A percentile compares a stretch with the other conserved stretches of the same genome.
phyloP scores from a whole-genome alignment of 306 rosid genomes.

The Gillenia trifoliata region DNA sequence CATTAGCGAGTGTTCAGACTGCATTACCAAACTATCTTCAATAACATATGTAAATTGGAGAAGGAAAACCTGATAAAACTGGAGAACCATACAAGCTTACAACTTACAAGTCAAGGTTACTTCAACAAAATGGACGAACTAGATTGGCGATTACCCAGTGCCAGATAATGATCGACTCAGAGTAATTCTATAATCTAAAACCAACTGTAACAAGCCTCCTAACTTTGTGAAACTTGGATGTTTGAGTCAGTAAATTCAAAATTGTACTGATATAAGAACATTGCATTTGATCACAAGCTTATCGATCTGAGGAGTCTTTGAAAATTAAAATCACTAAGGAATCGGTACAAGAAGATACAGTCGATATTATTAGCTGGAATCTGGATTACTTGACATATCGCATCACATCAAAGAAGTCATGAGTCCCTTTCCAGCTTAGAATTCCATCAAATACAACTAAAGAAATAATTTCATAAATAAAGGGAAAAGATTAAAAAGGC shows the following conservation, averaged over 20 bases:
- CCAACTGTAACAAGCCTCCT: neutral
- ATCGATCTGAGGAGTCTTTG: neutral
- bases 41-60: neutral
- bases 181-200: neutral
- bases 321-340: neutral
- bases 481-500: conserved; percentile 14
- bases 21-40: neutral
- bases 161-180: neutral
- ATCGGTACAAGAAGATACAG: neutral
- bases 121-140: conserved; percentile 3
- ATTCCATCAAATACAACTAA: neutral
- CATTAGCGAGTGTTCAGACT: neutral
- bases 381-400: neutral
- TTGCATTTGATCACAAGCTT: neutral
- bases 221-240: neutral
- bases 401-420: neutral
- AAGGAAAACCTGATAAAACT: neutral
- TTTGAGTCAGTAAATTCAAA: neutral
- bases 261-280: no score
- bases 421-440: neutral
- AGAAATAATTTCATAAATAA: neutral
- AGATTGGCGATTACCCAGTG: neutral
- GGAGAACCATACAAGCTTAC: neutral
- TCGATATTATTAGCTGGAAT: neutral
- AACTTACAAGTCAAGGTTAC: neutral